Base-by-base conservation (phyloP, 352 stramenopile genomes). In the Phytopythium mirpurense region DNA sequence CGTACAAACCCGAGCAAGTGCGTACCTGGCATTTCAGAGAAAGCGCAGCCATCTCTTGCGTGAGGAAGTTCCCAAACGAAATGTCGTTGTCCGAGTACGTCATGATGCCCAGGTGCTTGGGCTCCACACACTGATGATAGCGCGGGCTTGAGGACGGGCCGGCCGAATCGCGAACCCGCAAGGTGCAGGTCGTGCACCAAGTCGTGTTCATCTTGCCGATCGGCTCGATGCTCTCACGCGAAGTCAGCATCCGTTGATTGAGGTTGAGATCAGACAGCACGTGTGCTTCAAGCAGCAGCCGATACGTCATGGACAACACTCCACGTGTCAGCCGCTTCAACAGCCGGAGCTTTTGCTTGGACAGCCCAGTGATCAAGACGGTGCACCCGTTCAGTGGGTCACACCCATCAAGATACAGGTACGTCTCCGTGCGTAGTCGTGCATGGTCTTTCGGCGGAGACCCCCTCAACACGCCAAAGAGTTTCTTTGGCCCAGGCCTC, bases 351-450 rank as follows among this genome's bases (percentile, higher is more conserved):
- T 90, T 85, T 24, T 60, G 60, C 46, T 95, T 93, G 46, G 76
- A 90, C 26, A 80, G 87, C 2, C 96, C 96, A 24, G 92, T 88
- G 37, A 99, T 78, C 35, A 98, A 66, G 31, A 98, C 81, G 2
- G 95, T 98, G 54, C 90, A 98, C 31, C 94, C 95, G 56, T 98
- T 88, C 19, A 97, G 63, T 34, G 94, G 93, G 23, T 96, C 93
- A 58, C 93, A 98, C 16, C 96, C 94, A 60, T 98, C 91, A 32
- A 99, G 66, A 62, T 98, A 96, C 29, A 97, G 71, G 60, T 96
- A 98, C n/a, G 86, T 97, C 53, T 93, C 83, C 1, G 68, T 82
- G 48, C 75, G 70, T 18, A 73, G 41, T 11, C 80, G 70, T 35
- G 52, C 56, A 32, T 16, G n/a, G 24, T 35, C 51, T 31, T 40